phyloP scores from a whole-genome alignment of 1,284 basidiomycete genomes.

The Cutaneotrichosporon spelunceum region DNA sequence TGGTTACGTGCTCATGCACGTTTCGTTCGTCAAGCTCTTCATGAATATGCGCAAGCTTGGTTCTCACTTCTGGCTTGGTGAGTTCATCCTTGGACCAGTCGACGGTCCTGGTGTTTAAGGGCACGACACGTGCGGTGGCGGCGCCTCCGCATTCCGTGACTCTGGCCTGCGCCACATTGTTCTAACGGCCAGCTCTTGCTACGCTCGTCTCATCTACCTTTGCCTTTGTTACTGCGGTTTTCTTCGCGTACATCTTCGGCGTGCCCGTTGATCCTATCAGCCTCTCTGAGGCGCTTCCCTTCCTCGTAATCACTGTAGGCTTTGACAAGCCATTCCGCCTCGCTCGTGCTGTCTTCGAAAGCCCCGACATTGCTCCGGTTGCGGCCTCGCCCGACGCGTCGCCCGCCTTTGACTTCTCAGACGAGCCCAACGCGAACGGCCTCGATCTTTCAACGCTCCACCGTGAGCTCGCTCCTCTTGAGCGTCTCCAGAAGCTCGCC shows the following conservation, averaged over 20 bases:
- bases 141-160: conserved; percentile 1
- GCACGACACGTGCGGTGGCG: not conserved
- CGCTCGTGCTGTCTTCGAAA: conserved; percentile 82
- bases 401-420: conserved; percentile 28
- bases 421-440: conserved; percentile 27
- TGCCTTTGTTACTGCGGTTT: conserved; percentile 81
- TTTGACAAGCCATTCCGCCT: conserved; percentile 96
- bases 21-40: conserved; percentile 86
- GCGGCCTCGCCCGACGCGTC: conserved; percentile 52
- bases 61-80: conserved; percentile 78
- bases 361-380: conserved; percentile 64
- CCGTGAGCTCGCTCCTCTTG: conserved; percentile 49
- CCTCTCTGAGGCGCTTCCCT: conserved; percentile 91
- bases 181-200: conserved; percentile 59
- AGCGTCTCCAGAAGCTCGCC: conserved; percentile 48
- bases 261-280: conserved; percentile 87
- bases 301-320: conserved; percentile 95
- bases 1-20: conserved; percentile 95
- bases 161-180: conserved; percentile 9
- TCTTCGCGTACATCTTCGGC: conserved; percentile 74
- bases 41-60: conserved; percentile 80
- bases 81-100: conserved; percentile 27
- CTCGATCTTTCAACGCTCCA: conserved; percentile 48
- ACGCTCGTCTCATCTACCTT: conserved; percentile 82
- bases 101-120: not conserved